Conservation (phyloP, 2,329 filamentous ascomycete genomes). For the Stagonosporopsis rhizophila region DNA sequence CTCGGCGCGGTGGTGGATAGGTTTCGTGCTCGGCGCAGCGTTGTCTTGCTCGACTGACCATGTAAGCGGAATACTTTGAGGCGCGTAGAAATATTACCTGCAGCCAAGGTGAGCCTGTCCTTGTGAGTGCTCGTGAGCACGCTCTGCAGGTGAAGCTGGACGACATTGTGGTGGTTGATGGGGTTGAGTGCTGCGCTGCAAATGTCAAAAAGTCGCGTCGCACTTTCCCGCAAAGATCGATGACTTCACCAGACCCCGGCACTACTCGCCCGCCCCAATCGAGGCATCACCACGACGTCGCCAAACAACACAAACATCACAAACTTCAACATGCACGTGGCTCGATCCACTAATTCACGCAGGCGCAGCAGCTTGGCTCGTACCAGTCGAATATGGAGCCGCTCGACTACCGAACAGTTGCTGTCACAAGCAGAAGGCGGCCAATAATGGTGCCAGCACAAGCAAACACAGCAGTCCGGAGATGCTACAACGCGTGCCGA, state of each 20-base stretch:
- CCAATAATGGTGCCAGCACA: conserved; percentile 1
- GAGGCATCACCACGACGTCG: no score
- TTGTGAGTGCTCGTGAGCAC: conserved; percentile 41
- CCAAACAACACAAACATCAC: background rate
- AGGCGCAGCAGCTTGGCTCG: conserved; percentile 5
- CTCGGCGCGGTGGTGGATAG: conserved; percentile 34
- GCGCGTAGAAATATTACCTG: conserved; percentile 25
- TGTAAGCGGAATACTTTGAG: conserved; percentile 22
- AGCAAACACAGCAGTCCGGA: conserved; percentile 1
- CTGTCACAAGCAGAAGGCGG: background rate
- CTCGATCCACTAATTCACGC: background rate
- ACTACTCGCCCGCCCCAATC: conserved; percentile 22
- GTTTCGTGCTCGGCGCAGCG: conserved; percentile 28
- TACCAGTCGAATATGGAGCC: background rate
- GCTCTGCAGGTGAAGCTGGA: conserved; percentile 47
- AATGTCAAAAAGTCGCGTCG: conserved; percentile 38
- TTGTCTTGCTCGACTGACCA: conserved; percentile 31
- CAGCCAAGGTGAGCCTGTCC: conserved; percentile 22
- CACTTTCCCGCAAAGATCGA: conserved; percentile 36
- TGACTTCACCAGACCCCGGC: conserved; percentile 39
- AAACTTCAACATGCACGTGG: background rate
- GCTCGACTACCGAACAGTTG: background rate
- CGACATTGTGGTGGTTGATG: conserved; percentile 39
- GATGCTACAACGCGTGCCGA: conserved; percentile 4
- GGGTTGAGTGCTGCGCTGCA: background rate